Evolutionary conservation across 163 green algal species (phyloP).

Genomic region (Chlorella variabilis): DNA sequence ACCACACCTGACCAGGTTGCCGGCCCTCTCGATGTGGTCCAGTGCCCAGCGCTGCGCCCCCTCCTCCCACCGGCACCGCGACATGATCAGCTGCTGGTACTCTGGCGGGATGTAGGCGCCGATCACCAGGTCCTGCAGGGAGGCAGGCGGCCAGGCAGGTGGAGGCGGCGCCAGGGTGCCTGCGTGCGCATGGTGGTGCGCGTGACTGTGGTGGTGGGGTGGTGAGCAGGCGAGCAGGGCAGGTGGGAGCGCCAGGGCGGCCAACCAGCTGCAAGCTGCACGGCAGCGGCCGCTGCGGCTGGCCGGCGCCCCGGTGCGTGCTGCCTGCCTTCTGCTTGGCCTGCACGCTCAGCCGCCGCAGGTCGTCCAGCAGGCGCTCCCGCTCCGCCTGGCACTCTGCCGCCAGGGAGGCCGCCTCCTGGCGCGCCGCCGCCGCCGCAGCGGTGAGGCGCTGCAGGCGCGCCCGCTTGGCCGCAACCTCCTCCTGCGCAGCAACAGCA

Average conservation of each 20-base stretch:
- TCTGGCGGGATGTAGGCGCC: constrained; percentile 81
- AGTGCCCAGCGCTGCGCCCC: constrained; percentile 71
- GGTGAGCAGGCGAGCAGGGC: background rate
- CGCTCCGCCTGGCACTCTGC: constrained; percentile 72
- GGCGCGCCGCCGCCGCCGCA: background rate
- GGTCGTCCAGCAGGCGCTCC: constrained; percentile 81
- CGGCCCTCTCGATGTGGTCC: constrained; percentile 65
- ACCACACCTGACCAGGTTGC: constrained; percentile 43
- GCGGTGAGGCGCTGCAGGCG: constrained; percentile 8
- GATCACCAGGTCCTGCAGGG: constrained; percentile 76
- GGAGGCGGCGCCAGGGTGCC: too few species aligned
- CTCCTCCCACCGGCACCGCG: constrained; percentile 79
- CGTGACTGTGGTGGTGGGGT: too few species aligned
- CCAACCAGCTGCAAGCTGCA: too few species aligned
- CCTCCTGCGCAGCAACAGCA: constrained; percentile 26
- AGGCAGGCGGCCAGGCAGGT: background rate
- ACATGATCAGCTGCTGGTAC: constrained; percentile 83
- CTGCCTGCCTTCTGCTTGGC: constrained; percentile 73
- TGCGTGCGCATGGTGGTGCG: too few species aligned
- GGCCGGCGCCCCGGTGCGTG: too few species aligned
- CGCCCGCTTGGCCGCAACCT: constrained; percentile 15
- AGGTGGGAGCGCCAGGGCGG: background rate
- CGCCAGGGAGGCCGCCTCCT: constrained; percentile 10
- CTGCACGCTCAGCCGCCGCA: constrained; percentile 71
- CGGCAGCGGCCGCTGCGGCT: too few species aligned